Evolutionary conservation across 139 green algal species (phyloP), one percentile per base, ranked within the genome.

Genomic region (Picochlorum sp.): DNA sequence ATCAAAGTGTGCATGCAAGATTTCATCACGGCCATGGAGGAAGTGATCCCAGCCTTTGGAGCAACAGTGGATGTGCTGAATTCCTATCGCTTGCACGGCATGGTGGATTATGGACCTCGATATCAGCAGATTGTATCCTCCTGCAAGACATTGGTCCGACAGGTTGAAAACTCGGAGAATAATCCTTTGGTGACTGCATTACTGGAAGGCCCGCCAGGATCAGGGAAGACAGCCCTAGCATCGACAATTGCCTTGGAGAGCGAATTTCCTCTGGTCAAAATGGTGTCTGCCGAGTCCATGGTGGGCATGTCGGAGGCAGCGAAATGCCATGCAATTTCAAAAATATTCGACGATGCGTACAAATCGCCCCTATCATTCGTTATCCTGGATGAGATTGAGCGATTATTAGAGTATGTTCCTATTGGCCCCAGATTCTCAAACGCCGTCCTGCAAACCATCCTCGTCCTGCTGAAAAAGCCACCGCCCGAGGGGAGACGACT

Each of bases 341-440:
- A 90, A 64, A 78, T 93, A 11, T 96, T 98, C 74, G 92, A 98
- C 34, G 92, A 98, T 65, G 90, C 92, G 1, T 94, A 95, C 77
- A 92, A 82, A 64, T 95, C 84, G 0, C 79, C 86, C 0, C 64
- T 97, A 23, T 90, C 77, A 15, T 80, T 97, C 21, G 89, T 99
- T 23, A 75, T 99, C 20, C 70, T 95, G 38, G 94, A 99, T 58
- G 94, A 99, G 76, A 92, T 99, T 32, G 94, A 98, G 80, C 78
- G 92, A 13, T 81, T 99, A 70, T 73, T 99, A 15, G 94, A 98
- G 78, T 99, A 97, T 67, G 92, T 97, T 14, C 64, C 85, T 46
- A 97, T 98, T 30, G 94, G 94, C 0, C 94, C 94, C 6, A 84
- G 92, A 50, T 99, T 98, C 80, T 95, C 84, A 58, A 98, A 99